Evolutionary conservation across 2,329 filamentous ascomycete species (phyloP).

Genomic region (Clarireedia hainanense): DNA sequence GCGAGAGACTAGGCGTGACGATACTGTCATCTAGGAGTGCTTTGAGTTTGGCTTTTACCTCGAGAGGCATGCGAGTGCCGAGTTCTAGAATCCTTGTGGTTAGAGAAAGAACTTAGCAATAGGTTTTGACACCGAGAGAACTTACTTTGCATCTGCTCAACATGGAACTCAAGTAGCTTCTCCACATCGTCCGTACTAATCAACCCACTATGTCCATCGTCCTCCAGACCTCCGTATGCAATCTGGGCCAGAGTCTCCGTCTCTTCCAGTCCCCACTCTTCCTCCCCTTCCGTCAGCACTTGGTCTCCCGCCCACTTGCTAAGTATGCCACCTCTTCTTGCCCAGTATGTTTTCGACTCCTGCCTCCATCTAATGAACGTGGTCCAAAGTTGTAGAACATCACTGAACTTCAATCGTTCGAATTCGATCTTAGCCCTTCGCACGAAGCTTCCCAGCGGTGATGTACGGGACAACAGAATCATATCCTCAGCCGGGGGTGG

Average conservation of each 20-base stretch:
- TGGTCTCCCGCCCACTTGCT: constrained; percentile 47
- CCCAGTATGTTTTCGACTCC: constrained; percentile 58
- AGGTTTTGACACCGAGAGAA: constrained; percentile 2
- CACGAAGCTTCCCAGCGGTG: constrained; percentile 75
- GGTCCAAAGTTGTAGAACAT: constrained; percentile 72
- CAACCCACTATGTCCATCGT: constrained; percentile 30
- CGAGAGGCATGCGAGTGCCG: constrained; percentile 68
- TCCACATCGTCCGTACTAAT: constrained; percentile 76
- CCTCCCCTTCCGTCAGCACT: constrained; percentile 43
- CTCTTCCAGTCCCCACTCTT: constrained; percentile 42
- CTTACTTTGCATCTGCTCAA: constrained; percentile 77
- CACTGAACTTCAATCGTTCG: constrained; percentile 69
- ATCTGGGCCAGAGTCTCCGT: constrained; percentile 33
- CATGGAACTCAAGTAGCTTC: constrained; percentile 75
- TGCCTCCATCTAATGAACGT: constrained; percentile 74
- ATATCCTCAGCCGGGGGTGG: constrained; percentile 39
- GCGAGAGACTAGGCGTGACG: constrained; percentile 62
- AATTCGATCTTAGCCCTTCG: constrained; percentile 74
- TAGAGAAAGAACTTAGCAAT: neutral
- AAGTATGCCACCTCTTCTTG: constrained; percentile 41
- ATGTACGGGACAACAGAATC: constrained; percentile 61
- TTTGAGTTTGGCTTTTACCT: constrained; percentile 64
- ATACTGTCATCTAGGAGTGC: constrained; percentile 59
- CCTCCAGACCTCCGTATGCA: constrained; percentile 21
- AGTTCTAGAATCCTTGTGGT: constrained; percentile 44